phyloP scores from a whole-genome alignment of 345 rosid genomes.

The Brassica napus region Da-Ae NC_063439.1:28431501-28432000 shows the following conservation, averaged over 20 bases:
- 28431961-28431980: conserved; percentile 47
- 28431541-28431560: not conserved
- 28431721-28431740: conserved; percentile 7
- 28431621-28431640: not conserved
- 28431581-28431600: not conserved
- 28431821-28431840: conserved; percentile 31
- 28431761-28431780: not conserved
- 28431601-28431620: not conserved
- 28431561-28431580: not conserved
- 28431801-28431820: conserved; percentile 11
- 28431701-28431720: conserved; percentile 2
- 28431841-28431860: conserved; percentile 24
- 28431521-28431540: not conserved
- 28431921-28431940: conserved; percentile 22
- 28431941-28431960: conserved; percentile 34
- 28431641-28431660: not conserved
- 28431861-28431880: conserved; percentile 33
- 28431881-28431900: not conserved
- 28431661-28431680: not conserved
- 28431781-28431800: conserved; percentile 7
- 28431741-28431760: not conserved
- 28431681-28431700: not conserved
- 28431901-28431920: not conserved
- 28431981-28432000: conserved; percentile 44
- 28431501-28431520: not conserved